Evolutionary conservation across 257 asterid genomes (phyloP).

Genomic region (Solanum sitiens): DNA sequence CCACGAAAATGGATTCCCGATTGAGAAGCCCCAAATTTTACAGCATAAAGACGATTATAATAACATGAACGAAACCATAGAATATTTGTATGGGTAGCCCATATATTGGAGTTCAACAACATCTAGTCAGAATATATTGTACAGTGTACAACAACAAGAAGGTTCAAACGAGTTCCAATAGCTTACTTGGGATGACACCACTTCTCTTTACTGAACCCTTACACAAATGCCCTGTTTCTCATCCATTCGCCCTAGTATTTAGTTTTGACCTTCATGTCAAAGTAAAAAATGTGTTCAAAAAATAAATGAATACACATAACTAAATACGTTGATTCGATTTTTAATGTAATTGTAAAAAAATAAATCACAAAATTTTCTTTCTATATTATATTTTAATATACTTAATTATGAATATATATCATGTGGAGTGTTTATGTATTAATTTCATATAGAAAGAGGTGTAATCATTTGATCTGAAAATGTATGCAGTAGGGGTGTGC

Average conservation of each 20-base stretch:
- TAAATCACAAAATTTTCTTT: background rate
- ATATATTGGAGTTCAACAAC: background rate
- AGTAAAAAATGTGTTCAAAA: too few species aligned
- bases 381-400: too few species aligned
- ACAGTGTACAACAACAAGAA: background rate
- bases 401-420: background rate
- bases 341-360: background rate
- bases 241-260: too few species aligned
- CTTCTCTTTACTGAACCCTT: background rate
- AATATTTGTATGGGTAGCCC: background rate
- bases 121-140: background rate
- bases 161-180: background rate
- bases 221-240: too few species aligned
- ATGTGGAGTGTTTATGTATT: too few species aligned
- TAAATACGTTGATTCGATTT: background rate
- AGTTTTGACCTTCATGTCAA: too few species aligned
- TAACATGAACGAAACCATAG: background rate
- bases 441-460: too few species aligned
- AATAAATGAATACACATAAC: background rate
- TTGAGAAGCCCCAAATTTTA: background rate
- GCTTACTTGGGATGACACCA: background rate
- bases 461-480: too few species aligned
- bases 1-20: constrained; percentile 1
- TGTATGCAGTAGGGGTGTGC: too few species aligned
- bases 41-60: background rate